Percentiles rank a stretch among this genome's conserved stretches.
Conservation (phyloP, 1,139 yeast genomes). For the Scheffersomyces quercinus region DNA sequence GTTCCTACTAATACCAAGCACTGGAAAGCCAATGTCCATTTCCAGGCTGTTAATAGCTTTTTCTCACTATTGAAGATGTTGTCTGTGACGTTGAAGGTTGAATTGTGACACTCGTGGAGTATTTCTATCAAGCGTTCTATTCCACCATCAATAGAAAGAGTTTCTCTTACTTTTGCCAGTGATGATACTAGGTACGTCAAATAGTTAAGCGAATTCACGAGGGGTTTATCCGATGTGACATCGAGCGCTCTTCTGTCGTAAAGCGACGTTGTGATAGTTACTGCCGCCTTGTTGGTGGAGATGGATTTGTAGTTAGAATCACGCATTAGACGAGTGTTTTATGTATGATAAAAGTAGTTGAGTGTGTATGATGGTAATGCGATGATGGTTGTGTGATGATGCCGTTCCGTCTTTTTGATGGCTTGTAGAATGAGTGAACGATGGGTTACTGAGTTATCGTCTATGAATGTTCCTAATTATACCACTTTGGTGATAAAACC, state of each 20-base stretch:
- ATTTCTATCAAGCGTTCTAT: slow-evolving; percentile 84
- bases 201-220: slow-evolving; percentile 89
- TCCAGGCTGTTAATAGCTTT: slow-evolving; percentile 79
- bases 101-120: slow-evolving; percentile 70
- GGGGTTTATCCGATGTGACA: slow-evolving; percentile 84
- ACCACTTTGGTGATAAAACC: too few species aligned
- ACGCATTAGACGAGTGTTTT: slow-evolving; percentile 55
- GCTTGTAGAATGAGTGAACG: too few species aligned
- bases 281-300: slow-evolving; percentile 81
- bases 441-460: too few species aligned
- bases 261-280: slow-evolving; percentile 81
- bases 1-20: slow-evolving; percentile 90
- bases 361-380: too few species aligned
- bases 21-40: slow-evolving; percentile 94
- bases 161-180: slow-evolving; percentile 86
- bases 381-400: too few species aligned
- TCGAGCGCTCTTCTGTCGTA: slow-evolving; percentile 93
- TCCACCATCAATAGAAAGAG: slow-evolving; percentile 88
- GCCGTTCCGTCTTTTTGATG: too few species aligned
- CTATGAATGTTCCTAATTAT: too few species aligned
- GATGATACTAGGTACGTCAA: slow-evolving; percentile 84
- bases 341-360: too few species aligned
- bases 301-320: slow-evolving; percentile 85
- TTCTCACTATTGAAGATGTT: slow-evolving; percentile 46
- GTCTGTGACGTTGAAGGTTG: slow-evolving; percentile 31